These are phyloP conservation scores for Beauveria sp. DNA, from an alignment of 2,329 filamentous ascomycete species.

Conservation along the genomic window DNA sequence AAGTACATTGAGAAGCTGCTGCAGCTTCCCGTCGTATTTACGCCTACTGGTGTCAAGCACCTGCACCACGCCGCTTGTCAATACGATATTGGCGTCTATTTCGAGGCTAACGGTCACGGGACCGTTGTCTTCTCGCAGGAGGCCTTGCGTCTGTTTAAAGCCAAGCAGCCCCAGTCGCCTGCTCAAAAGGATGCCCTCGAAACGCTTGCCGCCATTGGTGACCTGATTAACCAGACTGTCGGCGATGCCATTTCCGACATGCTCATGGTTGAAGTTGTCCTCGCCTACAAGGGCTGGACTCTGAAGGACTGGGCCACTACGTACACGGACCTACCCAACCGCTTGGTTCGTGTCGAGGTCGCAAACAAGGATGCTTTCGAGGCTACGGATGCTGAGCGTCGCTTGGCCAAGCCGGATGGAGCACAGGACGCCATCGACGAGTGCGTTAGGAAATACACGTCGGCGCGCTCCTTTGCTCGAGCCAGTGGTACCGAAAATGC, in stretches of 20 bases:
- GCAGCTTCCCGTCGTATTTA: slow-evolving; percentile 84
- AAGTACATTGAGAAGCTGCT: slow-evolving; percentile 85
- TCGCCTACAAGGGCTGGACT: slow-evolving; percentile 90
- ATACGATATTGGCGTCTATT: slow-evolving; percentile 95
- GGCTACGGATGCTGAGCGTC: slow-evolving; percentile 86
- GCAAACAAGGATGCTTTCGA: slow-evolving; percentile 81
- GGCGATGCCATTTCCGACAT: slow-evolving; percentile 94
- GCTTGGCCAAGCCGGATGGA: slow-evolving; percentile 69
- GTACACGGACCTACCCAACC: slow-evolving; percentile 90
- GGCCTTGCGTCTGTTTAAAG: slow-evolving; percentile 70
- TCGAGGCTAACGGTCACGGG: slow-evolving; percentile 96
- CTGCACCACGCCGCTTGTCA: slow-evolving; percentile 93
- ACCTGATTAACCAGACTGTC: slow-evolving; percentile 97
- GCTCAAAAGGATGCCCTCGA: slow-evolving; percentile 87
- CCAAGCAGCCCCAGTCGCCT: slow-evolving; percentile 77
- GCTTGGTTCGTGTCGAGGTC: slow-evolving; percentile 89
- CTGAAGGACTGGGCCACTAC: slow-evolving; percentile 87
- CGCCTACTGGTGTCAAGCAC: slow-evolving; percentile 93
- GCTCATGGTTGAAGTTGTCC: slow-evolving; percentile 89
- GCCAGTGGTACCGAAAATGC: slow-evolving; percentile 95
- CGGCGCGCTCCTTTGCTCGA: slow-evolving; percentile 82
- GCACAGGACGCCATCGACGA: slow-evolving; percentile 82
- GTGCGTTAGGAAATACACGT: slow-evolving; percentile 82
- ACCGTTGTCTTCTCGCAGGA: slow-evolving; percentile 90
- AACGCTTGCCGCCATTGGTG: slow-evolving; percentile 71